These are phyloP conservation scores for Ogataea pini DNA, from an alignment of 805 yeast species.

Conservation along the genomic window DNA sequence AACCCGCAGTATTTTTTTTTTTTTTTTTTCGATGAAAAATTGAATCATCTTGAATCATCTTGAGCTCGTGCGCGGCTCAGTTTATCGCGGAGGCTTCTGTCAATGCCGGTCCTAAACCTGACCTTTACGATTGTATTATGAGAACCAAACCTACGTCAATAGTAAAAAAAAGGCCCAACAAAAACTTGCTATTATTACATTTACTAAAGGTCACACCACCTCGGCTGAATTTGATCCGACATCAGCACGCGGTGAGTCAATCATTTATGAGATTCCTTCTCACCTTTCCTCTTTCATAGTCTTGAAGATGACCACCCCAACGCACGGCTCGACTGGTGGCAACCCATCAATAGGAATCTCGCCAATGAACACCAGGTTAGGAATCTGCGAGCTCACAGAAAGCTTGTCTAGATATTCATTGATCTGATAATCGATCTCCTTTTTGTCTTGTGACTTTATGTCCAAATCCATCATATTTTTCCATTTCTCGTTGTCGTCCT, in stretches of 20 bases:
- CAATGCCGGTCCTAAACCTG: no score
- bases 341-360: conserved; percentile 17
- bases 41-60: conserved; percentile 20
- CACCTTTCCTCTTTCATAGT: neutral
- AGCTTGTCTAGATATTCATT: conserved; percentile 17
- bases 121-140: no score
- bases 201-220: neutral
- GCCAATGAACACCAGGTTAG: conserved; percentile 23
- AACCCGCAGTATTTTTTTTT: conserved; percentile 2
- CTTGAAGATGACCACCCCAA: conserved; percentile 26
- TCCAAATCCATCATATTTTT: conserved; percentile 18
- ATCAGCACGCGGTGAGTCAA: no score
- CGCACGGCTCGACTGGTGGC: conserved; percentile 18
- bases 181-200: neutral
- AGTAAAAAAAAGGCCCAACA: no score
- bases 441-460: conserved; percentile 6
- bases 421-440: conserved; percentile 17
- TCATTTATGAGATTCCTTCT: no score
- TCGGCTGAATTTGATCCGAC: no score
- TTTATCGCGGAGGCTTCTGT: neutral
- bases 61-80: neutral
- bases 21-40: neutral
- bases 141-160: no score
- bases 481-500: conserved; percentile 25
- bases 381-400: conserved; percentile 26